Evolutionary conservation across 2,329 filamentous ascomycete genomes (phyloP).

Genomic region (Chrysosphaeria jannelii): DNA sequence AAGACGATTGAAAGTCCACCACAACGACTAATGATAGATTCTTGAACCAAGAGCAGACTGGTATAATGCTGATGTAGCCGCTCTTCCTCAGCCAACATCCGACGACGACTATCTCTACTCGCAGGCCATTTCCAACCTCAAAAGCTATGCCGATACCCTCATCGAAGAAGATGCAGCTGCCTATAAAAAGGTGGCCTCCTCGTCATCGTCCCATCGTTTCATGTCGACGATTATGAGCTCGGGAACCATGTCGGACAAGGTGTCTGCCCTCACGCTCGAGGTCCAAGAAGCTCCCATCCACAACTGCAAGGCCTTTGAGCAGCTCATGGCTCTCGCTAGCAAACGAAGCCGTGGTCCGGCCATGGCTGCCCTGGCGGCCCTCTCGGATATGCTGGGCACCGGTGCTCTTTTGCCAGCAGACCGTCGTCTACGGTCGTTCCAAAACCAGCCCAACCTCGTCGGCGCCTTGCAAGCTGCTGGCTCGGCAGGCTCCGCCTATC

Average conservation of each 20-base stretch:
- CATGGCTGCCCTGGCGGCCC: slow-evolving; percentile 65
- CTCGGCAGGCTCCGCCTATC: slow-evolving; percentile 9
- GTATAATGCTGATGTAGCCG: slow-evolving; percentile 16
- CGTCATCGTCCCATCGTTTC: slow-evolving; percentile 80
- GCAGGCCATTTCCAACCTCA: slow-evolving; percentile 18
- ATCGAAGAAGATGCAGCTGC: slow-evolving; percentile 48
- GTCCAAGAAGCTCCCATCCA: slow-evolving; percentile 91
- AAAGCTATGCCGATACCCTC: slow-evolving; percentile 41
- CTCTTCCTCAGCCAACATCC: slow-evolving; percentile 14
- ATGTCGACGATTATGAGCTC: slow-evolving; percentile 91
- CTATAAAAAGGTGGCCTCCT: slow-evolving; percentile 43
- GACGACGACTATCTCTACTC: slow-evolving; percentile 15
- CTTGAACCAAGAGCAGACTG: slow-evolving; percentile 28
- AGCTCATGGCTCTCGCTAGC: slow-evolving; percentile 49
- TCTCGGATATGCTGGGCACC: slow-evolving; percentile 82
- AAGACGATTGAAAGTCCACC: not conserved
- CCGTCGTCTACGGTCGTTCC: slow-evolving; percentile 53
- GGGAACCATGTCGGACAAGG: slow-evolving; percentile 86
- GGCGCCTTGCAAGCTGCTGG: slow-evolving; percentile 25
- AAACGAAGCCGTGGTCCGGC: slow-evolving; percentile 88
- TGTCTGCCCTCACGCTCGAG: slow-evolving; percentile 77
- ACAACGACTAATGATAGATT: slow-evolving; percentile 12
- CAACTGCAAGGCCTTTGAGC: slow-evolving; percentile 70
- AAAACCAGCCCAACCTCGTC: slow-evolving; percentile 46
- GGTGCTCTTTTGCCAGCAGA: slow-evolving; percentile 61